These are phyloP conservation scores for Cudoniella acicularis DNA, from an alignment of 495 filamentous ascomycete genomes.

Conservation along the genomic window DNA sequence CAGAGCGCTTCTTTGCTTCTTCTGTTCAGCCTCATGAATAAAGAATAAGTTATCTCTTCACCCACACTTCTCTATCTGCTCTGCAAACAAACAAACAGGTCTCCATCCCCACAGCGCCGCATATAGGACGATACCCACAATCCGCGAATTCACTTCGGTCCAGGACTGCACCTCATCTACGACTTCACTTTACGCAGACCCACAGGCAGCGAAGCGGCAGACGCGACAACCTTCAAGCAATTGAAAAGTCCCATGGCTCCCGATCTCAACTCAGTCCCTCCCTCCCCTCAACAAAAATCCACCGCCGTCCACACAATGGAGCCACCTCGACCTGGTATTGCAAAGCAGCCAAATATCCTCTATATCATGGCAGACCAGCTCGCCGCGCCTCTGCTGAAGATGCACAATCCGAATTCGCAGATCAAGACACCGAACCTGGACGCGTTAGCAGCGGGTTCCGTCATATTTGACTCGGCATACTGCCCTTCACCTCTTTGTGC, in stretches of 20 bases:
- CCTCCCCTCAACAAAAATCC: conserved; percentile 26
- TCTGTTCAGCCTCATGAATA: neutral
- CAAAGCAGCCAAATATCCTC: conserved; percentile 64
- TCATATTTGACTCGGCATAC: conserved; percentile 85
- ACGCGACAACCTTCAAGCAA: neutral
- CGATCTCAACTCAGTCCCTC: conserved; percentile 50
- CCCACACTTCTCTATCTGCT: neutral
- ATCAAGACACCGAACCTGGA: conserved; percentile 87
- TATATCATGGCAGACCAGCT: conserved; percentile 95
- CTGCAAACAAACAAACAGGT: neutral
- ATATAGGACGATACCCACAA: neutral
- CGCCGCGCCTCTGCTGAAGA: conserved; percentile 76
- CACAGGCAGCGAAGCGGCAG: neutral
- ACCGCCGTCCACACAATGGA: conserved; percentile 2
- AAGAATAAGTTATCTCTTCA: neutral
- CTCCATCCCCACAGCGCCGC: no score
- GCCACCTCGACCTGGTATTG: conserved; percentile 8
- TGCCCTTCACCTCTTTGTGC: conserved; percentile 87
- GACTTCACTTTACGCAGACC: neutral
- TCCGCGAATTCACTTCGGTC: neutral
- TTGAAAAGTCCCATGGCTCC: conserved; percentile 41
- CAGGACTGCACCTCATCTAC: no score
- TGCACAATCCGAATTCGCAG: conserved; percentile 73
- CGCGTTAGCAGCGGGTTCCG: conserved; percentile 67
- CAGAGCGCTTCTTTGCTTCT: neutral